Evolutionary conservation across 2,329 filamentous ascomycete species (phyloP).

Genomic region (Nothophaeocryptopus gaeumannii): DNA sequence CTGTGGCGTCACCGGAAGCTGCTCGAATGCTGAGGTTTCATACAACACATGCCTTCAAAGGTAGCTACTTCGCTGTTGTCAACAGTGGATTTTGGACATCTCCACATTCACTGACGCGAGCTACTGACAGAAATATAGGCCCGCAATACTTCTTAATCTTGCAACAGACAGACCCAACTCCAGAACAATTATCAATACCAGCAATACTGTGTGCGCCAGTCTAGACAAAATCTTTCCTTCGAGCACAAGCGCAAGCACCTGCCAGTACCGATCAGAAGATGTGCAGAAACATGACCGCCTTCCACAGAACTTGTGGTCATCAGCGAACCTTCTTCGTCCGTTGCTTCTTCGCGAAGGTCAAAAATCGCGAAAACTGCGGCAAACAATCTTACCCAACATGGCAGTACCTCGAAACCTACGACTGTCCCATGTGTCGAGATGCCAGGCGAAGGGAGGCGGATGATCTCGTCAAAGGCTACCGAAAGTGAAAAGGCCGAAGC

Average conservation of each 20-base stretch:
- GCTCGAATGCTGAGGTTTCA: neutral
- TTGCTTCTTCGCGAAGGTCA: conserved; percentile 19
- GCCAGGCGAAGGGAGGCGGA: conserved; percentile 19
- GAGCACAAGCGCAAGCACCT: neutral
- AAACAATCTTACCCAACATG: conserved; percentile 7
- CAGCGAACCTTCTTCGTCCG: conserved; percentile 14
- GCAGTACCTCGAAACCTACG: conserved; percentile 15
- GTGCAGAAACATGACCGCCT: conserved; percentile 19
- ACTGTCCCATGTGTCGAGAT: conserved; percentile 15
- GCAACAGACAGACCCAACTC: neutral
- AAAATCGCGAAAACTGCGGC: conserved; percentile 3
- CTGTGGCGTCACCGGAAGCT: conserved; percentile 5
- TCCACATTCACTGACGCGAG: neutral
- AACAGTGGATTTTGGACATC: neutral
- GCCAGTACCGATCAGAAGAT: conserved; percentile 1
- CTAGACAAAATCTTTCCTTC: neutral
- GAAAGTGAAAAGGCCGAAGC: no score
- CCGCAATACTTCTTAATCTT: neutral
- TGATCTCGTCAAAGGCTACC: conserved; percentile 23
- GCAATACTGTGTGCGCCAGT: neutral
- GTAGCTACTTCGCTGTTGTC: neutral
- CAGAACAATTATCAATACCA: neutral
- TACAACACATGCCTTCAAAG: neutral
- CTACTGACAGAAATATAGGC: neutral
- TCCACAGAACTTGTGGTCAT: conserved; percentile 20